phyloP scores from a whole-genome alignment of 2,329 filamentous ascomycete genomes.

The Diaporthe destruens region DNA sequence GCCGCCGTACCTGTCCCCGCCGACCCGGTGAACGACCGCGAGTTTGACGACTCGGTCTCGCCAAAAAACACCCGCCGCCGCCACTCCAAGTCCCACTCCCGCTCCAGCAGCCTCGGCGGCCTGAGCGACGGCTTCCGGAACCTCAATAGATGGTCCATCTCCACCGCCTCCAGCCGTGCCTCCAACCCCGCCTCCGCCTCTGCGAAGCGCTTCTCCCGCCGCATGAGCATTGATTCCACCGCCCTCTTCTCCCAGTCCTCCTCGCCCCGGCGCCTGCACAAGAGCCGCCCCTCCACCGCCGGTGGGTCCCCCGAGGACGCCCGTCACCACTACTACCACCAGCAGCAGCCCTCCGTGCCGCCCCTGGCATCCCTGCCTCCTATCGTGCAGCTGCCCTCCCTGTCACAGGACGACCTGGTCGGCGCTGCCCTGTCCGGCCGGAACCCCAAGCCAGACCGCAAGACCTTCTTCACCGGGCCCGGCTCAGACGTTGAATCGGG shows the following conservation, averaged over 20 bases:
- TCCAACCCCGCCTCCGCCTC: conserved; percentile 53
- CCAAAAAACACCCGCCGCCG: conserved; percentile 41
- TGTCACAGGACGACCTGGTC: conserved; percentile 52
- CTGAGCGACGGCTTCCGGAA: conserved; percentile 60
- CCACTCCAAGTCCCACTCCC: conserved; percentile 49
- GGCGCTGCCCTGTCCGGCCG: conserved; percentile 38
- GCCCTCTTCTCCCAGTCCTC: conserved; percentile 44
- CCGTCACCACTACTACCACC: conserved; percentile 43
- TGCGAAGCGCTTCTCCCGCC: conserved; percentile 54
- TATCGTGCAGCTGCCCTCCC: conserved; percentile 56
- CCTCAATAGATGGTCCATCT: conserved; percentile 66
- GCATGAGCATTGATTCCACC: conserved; percentile 60
- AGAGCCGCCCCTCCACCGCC: conserved; percentile 52
- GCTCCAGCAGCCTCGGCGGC: conserved; percentile 53
- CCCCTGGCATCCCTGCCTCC: conserved; percentile 56
- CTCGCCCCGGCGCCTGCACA: conserved; percentile 56
- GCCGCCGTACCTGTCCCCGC: conserved; percentile 25
- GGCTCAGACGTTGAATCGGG: conserved; percentile 43
- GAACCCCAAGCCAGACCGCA: conserved; percentile 26
- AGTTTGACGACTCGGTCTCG: conserved; percentile 43
- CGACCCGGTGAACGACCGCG: conserved; percentile 41
- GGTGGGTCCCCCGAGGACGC: conserved; percentile 45
- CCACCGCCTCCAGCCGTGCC: conserved; percentile 62
- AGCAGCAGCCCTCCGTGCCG: conserved; percentile 44
- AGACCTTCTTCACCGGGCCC: conserved; percentile 38